Percentiles rank a stretch among this genome's conserved stretches.
Evolutionary conservation across 768 basidiomycete genomes (phyloP).

Genomic region (Psilocybe cubensis): DNA sequence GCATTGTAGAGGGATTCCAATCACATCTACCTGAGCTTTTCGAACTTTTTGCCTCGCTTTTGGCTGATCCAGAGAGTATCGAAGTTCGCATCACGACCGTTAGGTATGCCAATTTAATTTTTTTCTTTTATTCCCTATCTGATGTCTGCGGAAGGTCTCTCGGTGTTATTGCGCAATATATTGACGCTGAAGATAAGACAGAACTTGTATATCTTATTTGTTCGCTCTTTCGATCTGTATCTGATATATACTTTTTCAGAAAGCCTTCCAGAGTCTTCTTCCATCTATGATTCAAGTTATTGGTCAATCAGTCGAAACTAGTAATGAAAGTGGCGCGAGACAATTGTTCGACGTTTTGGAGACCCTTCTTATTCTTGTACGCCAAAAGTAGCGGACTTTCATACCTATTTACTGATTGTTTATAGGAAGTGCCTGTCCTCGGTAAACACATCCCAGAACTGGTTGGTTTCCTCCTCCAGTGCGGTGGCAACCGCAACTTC

Average conservation of each 20-base stretch:
- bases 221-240: not conserved
- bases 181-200: constrained; percentile 84
- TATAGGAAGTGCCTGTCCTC: constrained; percentile 91
- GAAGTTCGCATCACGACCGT: constrained; percentile 93
- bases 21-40: constrained; percentile 76
- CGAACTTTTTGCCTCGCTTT: constrained; percentile 72
- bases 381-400: constrained; percentile 23
- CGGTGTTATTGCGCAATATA: constrained; percentile 91
- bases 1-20: constrained; percentile 88
- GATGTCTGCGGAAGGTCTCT: constrained; percentile 58
- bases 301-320: constrained; percentile 76
- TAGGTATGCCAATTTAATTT: constrained; percentile 45
- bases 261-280: constrained; percentile 85
- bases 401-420: constrained; percentile 8
- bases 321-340: constrained; percentile 81
- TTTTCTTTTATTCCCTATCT: not conserved
- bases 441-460: constrained; percentile 87
- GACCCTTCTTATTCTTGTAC: constrained; percentile 88
- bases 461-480: constrained; percentile 84
- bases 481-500: constrained; percentile 77
- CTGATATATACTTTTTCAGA: constrained; percentile 43
- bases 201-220: constrained; percentile 67
- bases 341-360: constrained; percentile 96
- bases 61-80: constrained; percentile 83
- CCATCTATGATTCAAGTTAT: constrained; percentile 90